Percentiles rank a stretch among this genome's conserved stretches.
Evolutionary conservation across 2,329 filamentous ascomycete genomes (phyloP).

Genomic region (Fusarium fujikuroi): DNA sequence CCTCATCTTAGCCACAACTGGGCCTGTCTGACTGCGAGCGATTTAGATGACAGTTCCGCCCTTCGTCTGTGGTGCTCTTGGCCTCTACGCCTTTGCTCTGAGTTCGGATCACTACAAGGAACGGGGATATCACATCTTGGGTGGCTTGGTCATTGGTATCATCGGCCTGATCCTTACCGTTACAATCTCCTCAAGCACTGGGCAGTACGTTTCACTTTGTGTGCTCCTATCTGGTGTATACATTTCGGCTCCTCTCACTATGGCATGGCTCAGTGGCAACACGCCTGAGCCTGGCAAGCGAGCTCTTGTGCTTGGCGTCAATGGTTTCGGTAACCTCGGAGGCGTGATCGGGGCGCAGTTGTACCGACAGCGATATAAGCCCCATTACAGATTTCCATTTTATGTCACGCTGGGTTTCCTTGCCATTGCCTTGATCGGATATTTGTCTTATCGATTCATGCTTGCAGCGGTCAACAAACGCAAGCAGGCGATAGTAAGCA

Average conservation of each 20-base stretch:
- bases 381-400: constrained; percentile 42
- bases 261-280: constrained; percentile 45
- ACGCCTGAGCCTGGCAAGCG: constrained; percentile 46
- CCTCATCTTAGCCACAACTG: background rate
- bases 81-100: constrained; percentile 42
- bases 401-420: constrained; percentile 42
- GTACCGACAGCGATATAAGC: constrained; percentile 39
- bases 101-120: constrained; percentile 42
- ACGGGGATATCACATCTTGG: constrained; percentile 43
- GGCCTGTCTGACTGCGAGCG: background rate
- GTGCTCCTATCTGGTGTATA: constrained; percentile 43
- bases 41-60: constrained; percentile 44
- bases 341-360: constrained; percentile 43
- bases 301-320: constrained; percentile 44
- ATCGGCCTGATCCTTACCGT: constrained; percentile 42
- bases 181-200: constrained; percentile 34
- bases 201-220: constrained; percentile 41
- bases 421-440: constrained; percentile 36
- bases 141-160: constrained; percentile 38
- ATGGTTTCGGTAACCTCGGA: constrained; percentile 44
- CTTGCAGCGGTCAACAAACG: constrained; percentile 35
- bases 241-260: constrained; percentile 42
- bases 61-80: constrained; percentile 43
- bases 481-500: constrained; percentile 27
- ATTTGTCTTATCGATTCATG: constrained; percentile 38